These are phyloP conservation scores for Didymella sp. DNA, from an alignment of 2,329 filamentous ascomycete species.

Conservation along the genomic window DNA sequence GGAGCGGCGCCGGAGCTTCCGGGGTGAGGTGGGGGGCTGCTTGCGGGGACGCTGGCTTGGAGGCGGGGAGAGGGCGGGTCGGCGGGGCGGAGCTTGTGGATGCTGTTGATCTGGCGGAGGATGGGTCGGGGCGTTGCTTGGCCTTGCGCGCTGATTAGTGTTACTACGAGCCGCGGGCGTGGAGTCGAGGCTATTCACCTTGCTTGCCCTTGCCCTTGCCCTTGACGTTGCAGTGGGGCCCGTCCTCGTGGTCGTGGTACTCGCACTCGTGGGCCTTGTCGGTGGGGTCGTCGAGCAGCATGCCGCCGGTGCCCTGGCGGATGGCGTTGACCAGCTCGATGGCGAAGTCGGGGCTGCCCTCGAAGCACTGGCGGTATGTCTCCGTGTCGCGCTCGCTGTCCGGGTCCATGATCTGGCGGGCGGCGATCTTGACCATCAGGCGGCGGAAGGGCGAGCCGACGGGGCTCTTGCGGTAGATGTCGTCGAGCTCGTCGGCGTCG, in stretches of 20 bases:
- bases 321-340: conserved; percentile 62
- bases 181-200: conserved; percentile 45
- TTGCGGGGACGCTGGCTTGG: conserved; percentile 33
- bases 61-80: conserved; percentile 42
- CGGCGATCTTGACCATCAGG: conserved; percentile 62
- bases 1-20: conserved; percentile 40
- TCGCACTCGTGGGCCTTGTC: conserved; percentile 52
- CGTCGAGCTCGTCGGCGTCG: conserved; percentile 62
- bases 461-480: conserved; percentile 59
- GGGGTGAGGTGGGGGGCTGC: conserved; percentile 43
- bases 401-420: conserved; percentile 64
- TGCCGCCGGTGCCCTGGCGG: conserved; percentile 56
- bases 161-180: conserved; percentile 35
- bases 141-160: conserved; percentile 49
- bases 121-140: conserved; percentile 33
- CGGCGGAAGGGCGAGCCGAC: conserved; percentile 56
- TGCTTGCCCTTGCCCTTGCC: conserved; percentile 45
- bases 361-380: conserved; percentile 59
- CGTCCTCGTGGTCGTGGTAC: conserved; percentile 60
- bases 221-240: conserved; percentile 49
- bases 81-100: conserved; percentile 40
- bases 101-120: conserved; percentile 40
- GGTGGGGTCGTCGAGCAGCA: conserved; percentile 62
- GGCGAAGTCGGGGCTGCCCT: conserved; percentile 59
- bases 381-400: conserved; percentile 58